phyloP scores from a whole-genome alignment of 2,329 filamentous ascomycete genomes.

The Aspergillus quadrilineatus region DNA sequence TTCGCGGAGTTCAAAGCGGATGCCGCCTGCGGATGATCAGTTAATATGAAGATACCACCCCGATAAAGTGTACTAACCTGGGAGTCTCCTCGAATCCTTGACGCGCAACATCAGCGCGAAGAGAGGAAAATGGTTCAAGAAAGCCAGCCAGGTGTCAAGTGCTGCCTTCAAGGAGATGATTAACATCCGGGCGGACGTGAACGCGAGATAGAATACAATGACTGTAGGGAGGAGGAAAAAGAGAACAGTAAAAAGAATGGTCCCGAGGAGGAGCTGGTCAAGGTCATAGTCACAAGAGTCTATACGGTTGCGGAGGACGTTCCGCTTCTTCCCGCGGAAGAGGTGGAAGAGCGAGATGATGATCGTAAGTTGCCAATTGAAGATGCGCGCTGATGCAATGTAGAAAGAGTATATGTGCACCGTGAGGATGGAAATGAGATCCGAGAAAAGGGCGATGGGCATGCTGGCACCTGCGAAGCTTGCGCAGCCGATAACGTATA shows the following conservation, averaged over 20 bases:
- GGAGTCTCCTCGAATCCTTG: constrained; percentile 87
- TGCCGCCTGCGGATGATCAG: constrained; percentile 58
- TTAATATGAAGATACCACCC: too few relatives aligned
- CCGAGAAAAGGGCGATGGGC: constrained; percentile 93
- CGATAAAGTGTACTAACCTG: constrained; percentile 53
- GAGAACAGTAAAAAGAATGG: constrained; percentile 90
- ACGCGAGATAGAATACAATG: constrained; percentile 94
- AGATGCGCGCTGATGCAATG: constrained; percentile 92
- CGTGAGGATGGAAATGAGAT: constrained; percentile 85
- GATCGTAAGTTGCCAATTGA: constrained; percentile 97
- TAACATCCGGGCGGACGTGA: constrained; percentile 88
- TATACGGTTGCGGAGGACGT: constrained; percentile 93
- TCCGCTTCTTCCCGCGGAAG: constrained; percentile 96
- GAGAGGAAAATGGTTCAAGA: constrained; percentile 93
- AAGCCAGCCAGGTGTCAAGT: constrained; percentile 88
- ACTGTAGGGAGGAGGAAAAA: constrained; percentile 95
- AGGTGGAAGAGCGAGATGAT: constrained; percentile 97
- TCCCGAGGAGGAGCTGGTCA: constrained; percentile 92
- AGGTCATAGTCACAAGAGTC: constrained; percentile 98
- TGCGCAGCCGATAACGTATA: constrained; percentile 91
- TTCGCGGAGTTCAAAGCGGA: constrained; percentile 86
- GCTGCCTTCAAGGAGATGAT: constrained; percentile 91
- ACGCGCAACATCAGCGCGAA: constrained; percentile 95
- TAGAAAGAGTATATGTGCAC: constrained; percentile 98
- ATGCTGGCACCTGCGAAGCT: constrained; percentile 95